Evolutionary conservation across 148 eudicot species (phyloP).

Genomic region (Amaranthus cruentus): DNA sequence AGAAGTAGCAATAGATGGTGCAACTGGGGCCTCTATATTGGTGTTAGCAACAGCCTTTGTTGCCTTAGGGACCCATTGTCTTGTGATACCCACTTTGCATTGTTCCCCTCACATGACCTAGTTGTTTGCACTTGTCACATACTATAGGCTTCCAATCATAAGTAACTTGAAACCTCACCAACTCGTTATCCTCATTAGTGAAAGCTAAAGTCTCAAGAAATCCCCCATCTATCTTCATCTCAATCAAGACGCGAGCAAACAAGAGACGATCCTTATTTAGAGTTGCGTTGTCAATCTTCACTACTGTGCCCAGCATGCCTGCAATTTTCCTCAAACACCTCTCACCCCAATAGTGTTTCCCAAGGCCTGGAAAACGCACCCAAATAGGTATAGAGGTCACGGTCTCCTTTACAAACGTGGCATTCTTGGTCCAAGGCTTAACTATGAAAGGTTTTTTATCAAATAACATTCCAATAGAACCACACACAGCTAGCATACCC

Average conservation of each 20-base stretch:
- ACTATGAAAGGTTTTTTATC: neutral
- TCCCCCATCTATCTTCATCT: neutral
- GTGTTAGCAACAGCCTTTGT: too few species aligned
- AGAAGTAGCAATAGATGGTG: too few species aligned
- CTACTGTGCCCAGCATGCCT: neutral
- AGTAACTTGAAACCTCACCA: neutral
- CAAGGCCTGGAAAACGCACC: neutral
- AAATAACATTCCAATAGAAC: neutral
- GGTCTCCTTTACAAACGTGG: neutral
- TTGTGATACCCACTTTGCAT: neutral
- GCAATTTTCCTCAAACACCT: neutral
- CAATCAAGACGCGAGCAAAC: neutral
- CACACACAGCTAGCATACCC: too few species aligned
- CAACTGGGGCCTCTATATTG: too few species aligned
- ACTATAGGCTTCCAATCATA: neutral
- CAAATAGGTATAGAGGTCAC: neutral
- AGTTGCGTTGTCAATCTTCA: neutral
- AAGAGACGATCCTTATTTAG: neutral
- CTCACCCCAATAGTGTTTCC: neutral
- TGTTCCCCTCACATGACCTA: neutral
- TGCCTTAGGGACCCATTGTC: too few species aligned
- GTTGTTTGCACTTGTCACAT: neutral
- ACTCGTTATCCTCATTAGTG: neutral
- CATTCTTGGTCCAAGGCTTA: neutral
- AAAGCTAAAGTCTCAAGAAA: neutral